Evolutionary conservation across 2,329 filamentous ascomycete species (phyloP).

Genomic region (Hymenoscyphus fructigenus): DNA sequence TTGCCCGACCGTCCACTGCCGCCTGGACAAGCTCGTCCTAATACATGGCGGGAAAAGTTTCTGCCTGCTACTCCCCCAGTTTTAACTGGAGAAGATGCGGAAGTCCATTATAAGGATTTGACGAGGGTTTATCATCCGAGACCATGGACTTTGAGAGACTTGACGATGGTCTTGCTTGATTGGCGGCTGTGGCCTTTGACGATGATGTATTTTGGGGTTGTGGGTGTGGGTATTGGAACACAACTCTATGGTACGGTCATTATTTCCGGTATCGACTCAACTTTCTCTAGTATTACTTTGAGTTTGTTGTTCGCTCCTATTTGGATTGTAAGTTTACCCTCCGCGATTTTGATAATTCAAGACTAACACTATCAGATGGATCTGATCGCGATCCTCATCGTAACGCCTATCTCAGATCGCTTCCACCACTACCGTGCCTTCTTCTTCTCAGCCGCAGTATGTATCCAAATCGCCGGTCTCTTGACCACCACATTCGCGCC

Average conservation of each 20-base stretch:
- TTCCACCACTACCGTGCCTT: slow-evolving; percentile 78
- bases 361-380: slow-evolving; percentile 62
- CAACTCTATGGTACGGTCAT: slow-evolving; percentile 88
- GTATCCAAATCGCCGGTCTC: slow-evolving; percentile 79
- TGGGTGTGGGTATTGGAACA: slow-evolving; percentile 87
- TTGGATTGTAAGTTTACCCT: slow-evolving; percentile 68
- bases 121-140: slow-evolving; percentile 75
- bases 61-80: slow-evolving; percentile 70
- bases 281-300: slow-evolving; percentile 70
- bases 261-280: slow-evolving; percentile 73
- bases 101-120: slow-evolving; percentile 80
- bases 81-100: slow-evolving; percentile 72
- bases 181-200: slow-evolving; percentile 86
- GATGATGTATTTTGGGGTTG: slow-evolving; percentile 93
- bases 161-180: slow-evolving; percentile 71
- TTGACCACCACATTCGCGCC: slow-evolving; percentile 75
- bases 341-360: not conserved
- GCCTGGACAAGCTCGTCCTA: slow-evolving; percentile 56
- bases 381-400: slow-evolving; percentile 78
- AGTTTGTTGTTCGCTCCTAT: slow-evolving; percentile 87
- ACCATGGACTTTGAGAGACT: slow-evolving; percentile 70
- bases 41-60: slow-evolving; percentile 57
- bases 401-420: slow-evolving; percentile 83
- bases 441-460: slow-evolving; percentile 76
- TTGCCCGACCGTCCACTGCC: slow-evolving; percentile 78